These are phyloP conservation scores for Hericium rajendrae DNA, from an alignment of 768 basidiomycete genomes.

Conservation along the genomic window DNA sequence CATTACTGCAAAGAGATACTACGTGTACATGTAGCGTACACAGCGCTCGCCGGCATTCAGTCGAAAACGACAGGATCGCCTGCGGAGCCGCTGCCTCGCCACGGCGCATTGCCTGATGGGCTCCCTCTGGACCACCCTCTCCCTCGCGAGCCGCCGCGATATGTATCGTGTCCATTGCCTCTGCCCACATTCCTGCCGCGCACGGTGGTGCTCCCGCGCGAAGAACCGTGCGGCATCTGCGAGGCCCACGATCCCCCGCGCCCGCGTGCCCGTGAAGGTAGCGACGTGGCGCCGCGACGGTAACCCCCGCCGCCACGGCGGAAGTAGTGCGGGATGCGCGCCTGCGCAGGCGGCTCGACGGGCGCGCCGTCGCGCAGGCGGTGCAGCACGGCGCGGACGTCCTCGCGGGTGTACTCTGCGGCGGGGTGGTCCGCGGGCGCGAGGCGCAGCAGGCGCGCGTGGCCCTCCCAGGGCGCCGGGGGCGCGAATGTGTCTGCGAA, in stretches of 20 bases:
- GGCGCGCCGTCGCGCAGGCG: slow-evolving; percentile 36
- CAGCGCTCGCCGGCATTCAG: not conserved
- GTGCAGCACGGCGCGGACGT: slow-evolving; percentile 41
- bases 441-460: slow-evolving; percentile 44
- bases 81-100: slow-evolving; percentile 6
- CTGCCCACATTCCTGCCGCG: not conserved
- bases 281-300: too few relatives aligned
- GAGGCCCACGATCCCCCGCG: too few relatives aligned
- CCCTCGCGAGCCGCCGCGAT: not conserved
- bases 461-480: slow-evolving; percentile 53
- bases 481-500: slow-evolving; percentile 53
- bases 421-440: slow-evolving; percentile 28
- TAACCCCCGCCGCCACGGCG: too few relatives aligned
- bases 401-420: slow-evolving; percentile 39
- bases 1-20: too few relatives aligned
- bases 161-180: not conserved
- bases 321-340: slow-evolving; percentile 3
- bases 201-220: not conserved
- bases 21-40: too few relatives aligned
- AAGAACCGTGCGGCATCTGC: not conserved
- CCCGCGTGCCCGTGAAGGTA: too few relatives aligned
- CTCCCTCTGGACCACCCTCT: not conserved
- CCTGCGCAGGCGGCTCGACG: not conserved
- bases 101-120: not conserved
- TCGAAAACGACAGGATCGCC: slow-evolving; percentile 6